Percentiles rank a stretch among this genome's conserved stretches.
These are phyloP conservation scores for Aulographum hederae DNA, from an alignment of 2,329 filamentous ascomycete species.

Conservation along the genomic window DNA sequence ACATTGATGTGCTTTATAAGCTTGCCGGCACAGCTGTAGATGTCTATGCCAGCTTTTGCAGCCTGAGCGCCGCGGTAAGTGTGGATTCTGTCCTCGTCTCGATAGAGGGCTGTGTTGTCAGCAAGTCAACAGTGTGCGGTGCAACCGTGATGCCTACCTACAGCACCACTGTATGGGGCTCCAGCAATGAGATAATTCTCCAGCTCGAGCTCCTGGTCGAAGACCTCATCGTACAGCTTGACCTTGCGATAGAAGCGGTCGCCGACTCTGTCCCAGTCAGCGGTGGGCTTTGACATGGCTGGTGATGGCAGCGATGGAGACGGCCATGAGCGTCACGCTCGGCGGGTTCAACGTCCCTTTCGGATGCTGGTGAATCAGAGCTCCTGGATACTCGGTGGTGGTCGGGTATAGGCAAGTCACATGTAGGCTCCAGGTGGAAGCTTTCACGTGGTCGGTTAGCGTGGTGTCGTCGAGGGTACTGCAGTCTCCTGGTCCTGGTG, in stretches of 20 bases:
- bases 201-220: slow-evolving; percentile 82
- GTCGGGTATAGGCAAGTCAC: no score
- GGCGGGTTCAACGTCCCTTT: no score
- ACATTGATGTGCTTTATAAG: slow-evolving; percentile 61
- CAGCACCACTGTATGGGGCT: slow-evolving; percentile 80
- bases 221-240: slow-evolving; percentile 81
- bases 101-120: slow-evolving; percentile 52
- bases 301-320: no score
- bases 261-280: slow-evolving; percentile 87
- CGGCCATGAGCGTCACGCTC: no score
- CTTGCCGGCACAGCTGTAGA: slow-evolving; percentile 87
- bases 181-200: slow-evolving; percentile 87
- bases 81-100: slow-evolving; percentile 71
- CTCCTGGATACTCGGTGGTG: no score
- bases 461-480: no score
- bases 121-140: slow-evolving; percentile 1
- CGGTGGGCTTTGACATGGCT: slow-evolving; percentile 47
- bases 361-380: no score
- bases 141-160: slow-evolving; percentile 62
- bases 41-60: slow-evolving; percentile 70
- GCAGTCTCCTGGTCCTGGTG: no score
- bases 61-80: slow-evolving; percentile 55
- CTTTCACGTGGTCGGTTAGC: no score
- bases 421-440: no score
- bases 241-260: slow-evolving; percentile 92